Evolutionary conservation across 2,329 filamentous ascomycete genomes (phyloP), one percentile per base, ranked within the genome.

Genomic region (Alternaria brassicae): DNA sequence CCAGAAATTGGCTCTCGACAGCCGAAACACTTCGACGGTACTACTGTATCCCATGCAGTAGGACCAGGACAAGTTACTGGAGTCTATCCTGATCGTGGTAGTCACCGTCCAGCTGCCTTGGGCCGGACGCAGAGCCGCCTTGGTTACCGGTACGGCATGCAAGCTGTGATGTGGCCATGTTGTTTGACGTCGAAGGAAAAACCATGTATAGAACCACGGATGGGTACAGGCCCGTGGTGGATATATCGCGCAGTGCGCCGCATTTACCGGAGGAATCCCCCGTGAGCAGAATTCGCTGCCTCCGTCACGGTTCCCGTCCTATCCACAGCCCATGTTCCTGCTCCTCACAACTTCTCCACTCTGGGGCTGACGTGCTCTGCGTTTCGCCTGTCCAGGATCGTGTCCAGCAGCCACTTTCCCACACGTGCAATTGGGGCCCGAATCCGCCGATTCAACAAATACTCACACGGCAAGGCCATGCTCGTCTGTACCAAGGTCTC

Each of bases 281-380:
- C 45, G 28, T 28, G 34, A 30, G 52, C 53, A 42, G 54, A 64
- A 69, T 63, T 65, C 55, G 68, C 61, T 67, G 68, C 61, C 63
- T 58, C 42, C 39, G 58, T 58, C 42, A 50, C 45, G 52, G 49
- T 58, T 60, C 58, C 61, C 67, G 66, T 59, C 53, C 56, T 63
- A 60, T 51, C 50, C 61, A 60, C 52, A 27, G 68, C 66, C 70
- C 71, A 63, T 70, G 72, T 59, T 61, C 60, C 56, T 55, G 60
- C 55, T 45, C 53, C 45, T 55, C 32, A 53, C 58, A 50, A 53
- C 52, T 57, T 63, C 64, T 67, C 63, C 65, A 63, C 63, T 64
- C 61, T 66, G 67, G 62, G 63, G 67, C 65, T 68, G 71, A 74
- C 69, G 68, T 72, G 73, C 71, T 66, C 60, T 62, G 53, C 54